These are phyloP conservation scores for Penicillium expansum DNA, from an alignment of 2,329 filamentous ascomycete genomes.

Conservation along the genomic window DNA sequence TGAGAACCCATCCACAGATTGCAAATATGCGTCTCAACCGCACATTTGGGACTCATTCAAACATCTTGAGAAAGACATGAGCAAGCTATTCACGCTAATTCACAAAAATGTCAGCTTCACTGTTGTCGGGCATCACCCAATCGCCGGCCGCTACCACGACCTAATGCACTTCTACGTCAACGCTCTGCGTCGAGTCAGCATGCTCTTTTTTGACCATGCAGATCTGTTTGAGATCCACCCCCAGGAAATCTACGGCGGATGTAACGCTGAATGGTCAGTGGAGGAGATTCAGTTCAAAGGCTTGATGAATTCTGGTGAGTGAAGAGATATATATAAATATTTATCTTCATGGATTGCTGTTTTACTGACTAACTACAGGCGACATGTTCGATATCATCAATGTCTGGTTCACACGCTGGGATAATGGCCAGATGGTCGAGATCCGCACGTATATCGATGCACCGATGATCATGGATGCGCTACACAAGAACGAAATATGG, in stretches of 20 bases:
- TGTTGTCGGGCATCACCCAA: constrained; percentile 34
- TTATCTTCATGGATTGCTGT: background rate
- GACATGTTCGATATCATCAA: constrained; percentile 33
- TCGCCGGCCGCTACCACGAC: constrained; percentile 33
- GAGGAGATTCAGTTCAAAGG: constrained; percentile 34
- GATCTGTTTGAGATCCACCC: constrained; percentile 33
- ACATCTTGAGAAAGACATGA: constrained; percentile 32
- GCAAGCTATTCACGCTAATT: constrained; percentile 32
- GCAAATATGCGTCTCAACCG: constrained; percentile 32
- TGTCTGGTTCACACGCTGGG: constrained; percentile 36
- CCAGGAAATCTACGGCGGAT: constrained; percentile 33
- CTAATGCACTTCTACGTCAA: constrained; percentile 37
- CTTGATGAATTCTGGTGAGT: constrained; percentile 33
- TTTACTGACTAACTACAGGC: constrained; percentile 16
- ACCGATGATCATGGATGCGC: constrained; percentile 26
- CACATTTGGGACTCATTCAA: constrained; percentile 37
- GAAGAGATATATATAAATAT: background rate
- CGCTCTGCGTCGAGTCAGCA: constrained; percentile 30
- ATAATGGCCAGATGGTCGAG: constrained; percentile 33
- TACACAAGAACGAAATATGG: constrained; percentile 36
- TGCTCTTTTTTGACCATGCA: constrained; percentile 29
- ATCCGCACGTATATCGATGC: constrained; percentile 35
- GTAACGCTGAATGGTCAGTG: constrained; percentile 34
- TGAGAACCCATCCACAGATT: constrained; percentile 33
- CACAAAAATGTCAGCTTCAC: constrained; percentile 35